phyloP scores from a whole-genome alignment of 2,329 filamentous ascomycete species.

The Xylariaceae sp. region DNA sequence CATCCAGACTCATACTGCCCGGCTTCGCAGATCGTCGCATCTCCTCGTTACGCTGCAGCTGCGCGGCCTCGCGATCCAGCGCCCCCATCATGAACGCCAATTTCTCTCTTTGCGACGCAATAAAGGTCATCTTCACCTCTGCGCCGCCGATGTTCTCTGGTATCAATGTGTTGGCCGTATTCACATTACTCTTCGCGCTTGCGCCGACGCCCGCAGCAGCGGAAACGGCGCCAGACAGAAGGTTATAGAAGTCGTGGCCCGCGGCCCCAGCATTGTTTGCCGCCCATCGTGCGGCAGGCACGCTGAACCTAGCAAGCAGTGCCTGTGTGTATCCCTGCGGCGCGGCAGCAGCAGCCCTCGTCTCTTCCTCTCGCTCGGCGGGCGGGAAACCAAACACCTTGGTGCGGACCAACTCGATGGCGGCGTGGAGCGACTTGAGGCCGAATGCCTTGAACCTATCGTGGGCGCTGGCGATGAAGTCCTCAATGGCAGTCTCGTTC shows the following conservation, averaged over 20 bases:
- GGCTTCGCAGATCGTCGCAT: conserved; percentile 22
- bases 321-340: conserved; percentile 70
- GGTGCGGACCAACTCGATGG: conserved; percentile 69
- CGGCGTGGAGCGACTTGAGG: conserved; percentile 69
- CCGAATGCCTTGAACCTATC: conserved; percentile 75
- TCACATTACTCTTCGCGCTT: conserved; percentile 26
- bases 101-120: conserved; percentile 74
- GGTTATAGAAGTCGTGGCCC: conserved; percentile 68
- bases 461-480: conserved; percentile 80
- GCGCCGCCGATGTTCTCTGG: conserved; percentile 65
- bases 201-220: conserved; percentile 46
- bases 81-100: conserved; percentile 72
- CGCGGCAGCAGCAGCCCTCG: conserved; percentile 40
- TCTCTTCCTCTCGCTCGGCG: conserved; percentile 37
- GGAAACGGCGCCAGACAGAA: conserved; percentile 73
- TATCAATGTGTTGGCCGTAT: conserved; percentile 60
- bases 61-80: conserved; percentile 74
- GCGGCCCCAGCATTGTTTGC: conserved; percentile 41
- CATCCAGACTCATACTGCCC: conserved; percentile 31
- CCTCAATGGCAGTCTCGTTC: conserved; percentile 86
- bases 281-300: conserved; percentile 66
- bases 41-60: conserved; percentile 45
- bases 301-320: conserved; percentile 80
- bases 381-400: conserved; percentile 77
- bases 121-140: conserved; percentile 69